These are phyloP conservation scores for rapeseed (Brassica napus) DNA, from an alignment of 345 rosid species.

Conservation along the genomic window DNA sequence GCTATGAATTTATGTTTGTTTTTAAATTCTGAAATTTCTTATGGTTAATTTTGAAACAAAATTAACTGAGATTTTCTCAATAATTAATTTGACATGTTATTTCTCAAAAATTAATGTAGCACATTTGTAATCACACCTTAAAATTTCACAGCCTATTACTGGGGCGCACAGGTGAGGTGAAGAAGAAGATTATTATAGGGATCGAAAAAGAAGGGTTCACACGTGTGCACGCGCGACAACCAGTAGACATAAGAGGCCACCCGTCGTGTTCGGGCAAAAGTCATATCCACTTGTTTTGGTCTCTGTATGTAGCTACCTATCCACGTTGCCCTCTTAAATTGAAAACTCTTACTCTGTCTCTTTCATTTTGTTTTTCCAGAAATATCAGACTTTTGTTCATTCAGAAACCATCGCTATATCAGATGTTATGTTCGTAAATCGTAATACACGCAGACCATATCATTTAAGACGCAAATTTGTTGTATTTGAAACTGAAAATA, in stretches of 20 bases:
- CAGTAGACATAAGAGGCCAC: conserved; percentile 31
- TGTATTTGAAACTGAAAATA: not conserved
- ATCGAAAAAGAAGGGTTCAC: conserved; percentile 33
- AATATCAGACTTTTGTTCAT: not conserved
- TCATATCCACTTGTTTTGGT: conserved; percentile 39
- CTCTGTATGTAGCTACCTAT: conserved; percentile 9
- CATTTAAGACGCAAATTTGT: not conserved
- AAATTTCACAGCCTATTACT: not conserved
- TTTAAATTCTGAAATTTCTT: not conserved
- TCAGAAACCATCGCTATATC: conserved; percentile 21
- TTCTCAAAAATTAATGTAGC: not conserved
- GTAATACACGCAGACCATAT: conserved; percentile 2
- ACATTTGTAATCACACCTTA: not conserved
- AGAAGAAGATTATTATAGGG: conserved; percentile 24
- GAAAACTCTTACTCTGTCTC: not conserved
- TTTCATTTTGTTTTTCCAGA: not conserved
- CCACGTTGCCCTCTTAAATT: conserved; percentile 27
- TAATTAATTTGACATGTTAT: not conserved
- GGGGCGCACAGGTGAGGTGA: conserved; percentile 30
- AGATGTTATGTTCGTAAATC: conserved; percentile 19
- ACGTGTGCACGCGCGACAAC: conserved; percentile 46
- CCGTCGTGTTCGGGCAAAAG: conserved; percentile 41
- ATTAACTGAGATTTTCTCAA: not conserved
- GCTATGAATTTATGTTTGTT: not conserved
- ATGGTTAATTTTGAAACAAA: not conserved